A percentile compares a stretch with the other conserved stretches of the same genome.
Conservation (phyloP, 768 basidiomycete species). For the Leccinellum rugosiceps region DNA sequence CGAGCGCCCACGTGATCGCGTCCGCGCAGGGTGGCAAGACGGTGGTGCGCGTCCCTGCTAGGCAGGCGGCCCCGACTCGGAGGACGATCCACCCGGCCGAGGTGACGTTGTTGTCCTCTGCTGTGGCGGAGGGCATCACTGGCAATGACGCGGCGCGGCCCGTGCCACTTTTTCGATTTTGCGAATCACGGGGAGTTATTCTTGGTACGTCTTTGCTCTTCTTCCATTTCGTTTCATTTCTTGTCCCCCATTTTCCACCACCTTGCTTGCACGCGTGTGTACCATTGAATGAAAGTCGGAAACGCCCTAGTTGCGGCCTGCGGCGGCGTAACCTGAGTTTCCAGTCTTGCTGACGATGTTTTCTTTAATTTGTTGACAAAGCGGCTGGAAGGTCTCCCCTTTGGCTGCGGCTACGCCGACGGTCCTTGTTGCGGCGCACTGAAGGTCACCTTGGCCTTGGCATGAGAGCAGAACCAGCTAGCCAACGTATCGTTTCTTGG, state of each 20-base stretch:
- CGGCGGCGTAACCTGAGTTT: background rate
- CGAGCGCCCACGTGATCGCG: conserved; percentile 10
- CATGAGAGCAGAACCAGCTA: too few relatives aligned
- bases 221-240: too few relatives aligned
- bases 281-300: background rate
- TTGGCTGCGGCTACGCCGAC: background rate
- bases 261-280: background rate
- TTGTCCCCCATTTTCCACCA: too few relatives aligned
- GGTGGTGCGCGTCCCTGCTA: background rate
- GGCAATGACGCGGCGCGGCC: conserved; percentile 14
- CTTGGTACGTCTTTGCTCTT: conserved; percentile 17
- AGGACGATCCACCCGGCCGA: conserved; percentile 20
- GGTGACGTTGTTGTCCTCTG: conserved; percentile 19
- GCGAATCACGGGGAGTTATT: conserved; percentile 19
- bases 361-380: background rate
- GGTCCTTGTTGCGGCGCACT: background rate
- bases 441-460: too few relatives aligned
- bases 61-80: conserved; percentile 1
- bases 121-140: conserved; percentile 20
- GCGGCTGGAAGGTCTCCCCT: background rate
- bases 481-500: background rate
- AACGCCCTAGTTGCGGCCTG: too few relatives aligned
- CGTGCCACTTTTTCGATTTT: conserved; percentile 23
- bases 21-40: conserved; percentile 15
- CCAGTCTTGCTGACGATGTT: background rate